Evolutionary conservation across 371 early-diverging fungal species (phyloP).

Genomic region (Mucor indicus): DNA sequence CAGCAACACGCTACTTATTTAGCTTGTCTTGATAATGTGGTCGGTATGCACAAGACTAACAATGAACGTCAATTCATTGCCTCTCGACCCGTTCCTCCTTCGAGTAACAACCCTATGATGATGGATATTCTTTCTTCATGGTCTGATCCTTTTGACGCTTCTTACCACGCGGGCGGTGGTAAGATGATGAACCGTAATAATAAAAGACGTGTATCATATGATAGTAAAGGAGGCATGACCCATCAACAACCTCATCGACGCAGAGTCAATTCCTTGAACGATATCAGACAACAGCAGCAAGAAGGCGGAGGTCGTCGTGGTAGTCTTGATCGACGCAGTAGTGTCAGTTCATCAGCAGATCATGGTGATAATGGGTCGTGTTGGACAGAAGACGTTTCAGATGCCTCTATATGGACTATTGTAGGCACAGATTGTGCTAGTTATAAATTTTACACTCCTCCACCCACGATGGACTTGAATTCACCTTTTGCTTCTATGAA

Average conservation of each 20-base stretch:
- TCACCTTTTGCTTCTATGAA: conserved; percentile 1
- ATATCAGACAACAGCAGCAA: background rate
- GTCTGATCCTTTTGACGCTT: background rate
- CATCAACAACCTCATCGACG: conserved; percentile 20
- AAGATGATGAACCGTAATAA: conserved; percentile 33
- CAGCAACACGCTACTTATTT: conserved; percentile 60
- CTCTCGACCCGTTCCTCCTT: conserved; percentile 10
- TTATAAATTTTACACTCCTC: conserved; percentile 68
- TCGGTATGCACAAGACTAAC: conserved; percentile 72
- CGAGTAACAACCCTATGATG: background rate
- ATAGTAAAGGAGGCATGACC: conserved; percentile 28
- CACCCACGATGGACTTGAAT: conserved; percentile 1
- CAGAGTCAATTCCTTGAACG: conserved; percentile 36
- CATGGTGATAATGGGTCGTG: conserved; percentile 39
- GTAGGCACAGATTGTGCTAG: conserved; percentile 79
- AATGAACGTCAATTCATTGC: conserved; percentile 42
- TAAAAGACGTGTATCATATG: conserved; percentile 49
- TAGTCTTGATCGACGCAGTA: conserved; percentile 15
- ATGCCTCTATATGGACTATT: conserved; percentile 87
- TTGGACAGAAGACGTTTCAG: conserved; percentile 86
- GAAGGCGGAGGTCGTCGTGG: conserved; percentile 19
- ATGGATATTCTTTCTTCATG: background rate
- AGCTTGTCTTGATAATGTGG: conserved; percentile 75
- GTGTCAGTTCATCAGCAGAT: conserved; percentile 4
- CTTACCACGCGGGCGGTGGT: conserved; percentile 14